Conservation (phyloP, 75 land plant species). For the Pinus tabuliformis region DNA sequence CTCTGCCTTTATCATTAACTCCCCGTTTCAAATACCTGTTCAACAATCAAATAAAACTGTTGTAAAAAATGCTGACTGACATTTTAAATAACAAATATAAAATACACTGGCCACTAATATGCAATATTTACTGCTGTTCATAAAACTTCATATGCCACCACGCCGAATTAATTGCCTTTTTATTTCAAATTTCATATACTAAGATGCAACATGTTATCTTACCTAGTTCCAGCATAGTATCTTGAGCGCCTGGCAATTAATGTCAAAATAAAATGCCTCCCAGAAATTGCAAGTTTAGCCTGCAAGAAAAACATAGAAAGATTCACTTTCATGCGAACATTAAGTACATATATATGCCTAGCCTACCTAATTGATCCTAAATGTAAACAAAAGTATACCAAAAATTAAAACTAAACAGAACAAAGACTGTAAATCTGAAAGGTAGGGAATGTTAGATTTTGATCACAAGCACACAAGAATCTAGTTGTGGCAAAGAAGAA, state of each 20-base stretch:
- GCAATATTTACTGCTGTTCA: not conserved
- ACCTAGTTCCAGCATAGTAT: conserved; percentile 95
- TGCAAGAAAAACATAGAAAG: conserved; percentile 15
- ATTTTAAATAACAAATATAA: not conserved
- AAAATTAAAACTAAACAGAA: too few species aligned
- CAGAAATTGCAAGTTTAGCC: conserved; percentile 47
- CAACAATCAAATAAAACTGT: not conserved
- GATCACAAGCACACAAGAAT: too few species aligned
- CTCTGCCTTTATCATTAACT: conserved; percentile 77
- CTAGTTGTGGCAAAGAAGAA: too few species aligned
- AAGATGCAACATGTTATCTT: not conserved
- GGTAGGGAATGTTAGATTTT: too few species aligned
- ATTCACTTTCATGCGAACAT: not conserved
- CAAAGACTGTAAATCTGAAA: too few species aligned
- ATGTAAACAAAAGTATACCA: too few species aligned
- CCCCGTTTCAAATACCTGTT: conserved; percentile 76
- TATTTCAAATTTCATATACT: not conserved
- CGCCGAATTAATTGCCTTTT: not conserved
- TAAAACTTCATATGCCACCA: not conserved
- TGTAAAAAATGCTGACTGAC: not conserved
- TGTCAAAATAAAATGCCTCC: conserved; percentile 52
- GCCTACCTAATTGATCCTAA: not conserved
- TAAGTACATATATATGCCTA: not conserved
- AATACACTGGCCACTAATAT: not conserved
- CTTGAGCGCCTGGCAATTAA: conserved; percentile 87